Evolutionary conservation across 495 filamentous ascomycete genomes (phyloP), one percentile per base, ranked within the genome.

Genomic region (Chaetomium tenue): DNA sequence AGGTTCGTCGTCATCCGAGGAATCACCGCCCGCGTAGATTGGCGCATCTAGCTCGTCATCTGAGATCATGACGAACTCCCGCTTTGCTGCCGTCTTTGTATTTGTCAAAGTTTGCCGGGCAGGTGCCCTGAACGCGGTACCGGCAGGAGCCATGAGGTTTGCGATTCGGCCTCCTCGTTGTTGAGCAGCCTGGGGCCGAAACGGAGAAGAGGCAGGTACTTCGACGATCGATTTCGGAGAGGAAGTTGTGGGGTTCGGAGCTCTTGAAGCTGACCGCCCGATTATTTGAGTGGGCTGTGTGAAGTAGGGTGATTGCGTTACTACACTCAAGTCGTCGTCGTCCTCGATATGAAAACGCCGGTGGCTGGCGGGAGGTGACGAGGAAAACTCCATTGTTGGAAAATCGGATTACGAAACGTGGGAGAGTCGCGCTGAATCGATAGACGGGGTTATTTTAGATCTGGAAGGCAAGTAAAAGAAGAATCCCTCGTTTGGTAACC

Each of bases 191-290:
- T 53, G 69, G 44, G 55, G 66, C 51, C 78, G 80, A 58, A 86
- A 81, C 2, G 91, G 90, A 1, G 91, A 94, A n/a, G 91, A 94
- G 13, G 88, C 89, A 33, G 86, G 86, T 2, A 97, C 92, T 70
- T 96, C 91, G 47, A 97, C 81, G 13, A 87, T 76, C 5, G 89
- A 82, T 52, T 66, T 70, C 26, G 76, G 68, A 52, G 75, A 79
- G 86, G 65, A 78, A 70, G 51, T 57, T 51, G 68, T 63, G 67
- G 58, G 23, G 66, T 53, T 61, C 25, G 30, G 57, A 26, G 59
- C 58, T 25, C 67, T 66, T 18, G 69, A 48, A 2, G 60, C 46
- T 7, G 66, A 67, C 9, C 56, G 67, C 0, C 68, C 68, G 9
- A 89, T 70, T 15, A 91, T 79, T 64, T 94, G 91, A 0, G 91